Evolutionary conservation across 202 grass and related monocot genomes (phyloP).

Genomic region (Carex arenaria): DNA sequence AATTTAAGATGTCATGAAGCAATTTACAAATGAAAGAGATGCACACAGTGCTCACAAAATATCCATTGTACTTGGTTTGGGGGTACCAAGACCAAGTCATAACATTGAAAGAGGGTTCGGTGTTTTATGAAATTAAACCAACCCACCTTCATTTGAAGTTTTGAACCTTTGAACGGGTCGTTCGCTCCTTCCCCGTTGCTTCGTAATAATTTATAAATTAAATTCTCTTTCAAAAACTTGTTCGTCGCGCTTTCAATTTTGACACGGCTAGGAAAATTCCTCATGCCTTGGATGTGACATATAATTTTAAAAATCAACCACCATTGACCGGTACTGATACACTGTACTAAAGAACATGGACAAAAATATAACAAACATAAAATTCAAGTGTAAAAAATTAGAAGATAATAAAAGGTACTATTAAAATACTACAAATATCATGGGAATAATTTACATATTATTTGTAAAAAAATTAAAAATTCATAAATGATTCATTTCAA

Average conservation of each 20-base stretch:
- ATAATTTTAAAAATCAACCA: neutral
- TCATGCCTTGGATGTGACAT: neutral
- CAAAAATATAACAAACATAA: neutral
- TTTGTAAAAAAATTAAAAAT: no score
- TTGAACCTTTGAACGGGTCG: neutral
- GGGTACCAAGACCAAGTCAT: neutral
- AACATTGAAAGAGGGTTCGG: constrained; percentile 15
- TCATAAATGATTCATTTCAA: no score
- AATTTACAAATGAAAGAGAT: neutral
- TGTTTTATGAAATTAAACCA: neutral
- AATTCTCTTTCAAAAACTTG: neutral
- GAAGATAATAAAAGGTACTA: no score
- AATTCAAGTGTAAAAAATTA: neutral
- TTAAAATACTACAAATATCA: no score
- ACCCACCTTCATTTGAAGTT: neutral
- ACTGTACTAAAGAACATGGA: neutral
- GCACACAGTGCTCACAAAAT: neutral
- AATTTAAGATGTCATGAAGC: neutral
- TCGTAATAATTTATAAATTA: neutral
- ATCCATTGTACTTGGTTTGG: neutral
- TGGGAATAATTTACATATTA: no score
- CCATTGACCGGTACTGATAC: neutral
- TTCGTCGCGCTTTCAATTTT: neutral
- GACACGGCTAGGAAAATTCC: constrained; percentile 15
- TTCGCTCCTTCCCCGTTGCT: neutral